Base-by-base conservation (phyloP, 208 protist species). In the Willaertia magna region DNA sequence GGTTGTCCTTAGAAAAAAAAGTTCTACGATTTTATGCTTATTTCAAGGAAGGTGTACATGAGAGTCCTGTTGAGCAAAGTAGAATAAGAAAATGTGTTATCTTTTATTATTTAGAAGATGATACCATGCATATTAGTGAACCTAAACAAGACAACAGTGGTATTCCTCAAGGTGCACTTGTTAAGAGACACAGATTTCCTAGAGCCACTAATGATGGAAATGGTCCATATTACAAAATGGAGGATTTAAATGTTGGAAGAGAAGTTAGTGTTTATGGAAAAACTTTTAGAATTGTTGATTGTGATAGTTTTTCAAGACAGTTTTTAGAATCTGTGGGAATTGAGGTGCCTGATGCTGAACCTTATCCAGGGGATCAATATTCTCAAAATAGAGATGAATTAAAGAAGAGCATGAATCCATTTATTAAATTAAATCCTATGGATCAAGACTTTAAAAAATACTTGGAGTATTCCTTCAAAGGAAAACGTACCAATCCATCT, bases 1-100 rank as follows among this genome's bases (percentile, higher is more conserved):
- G 94, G 94, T 90, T 96, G 14, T 94, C 93, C 20, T 88, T 97
- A 55, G 95, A 97, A 85, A 88, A 95, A 79, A 96, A 98, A 84
- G 95, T 97, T 18, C 92, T 99, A 40, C 92, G 96, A 75, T 99
- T 98, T 88, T 96, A 96, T 86, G 95, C 90, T 42, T 98, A 95
- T 89, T 97, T 98, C 89, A 89, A 93, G 44, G 96, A 98, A 90
- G 87, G 91, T 9, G 95, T 99, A 40, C 88, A 93, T 78, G 96
- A 98, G 87, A 96, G 92, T 79, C 87, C 85, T 1, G 52, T 94
- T 0, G 97, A 99, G 89, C 88, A 88, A 43, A 88, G 85, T 48
- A 93, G 97, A 76, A 91, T 98, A 59, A 92, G 96, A 81, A 95
- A 94, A 84, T 94, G 96, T 79, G 93, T 92, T 83, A 90, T 99